Base-by-base conservation (phyloP, 2,329 filamentous ascomycete species). In the Colletotrichum gloeosporioides region DNA sequence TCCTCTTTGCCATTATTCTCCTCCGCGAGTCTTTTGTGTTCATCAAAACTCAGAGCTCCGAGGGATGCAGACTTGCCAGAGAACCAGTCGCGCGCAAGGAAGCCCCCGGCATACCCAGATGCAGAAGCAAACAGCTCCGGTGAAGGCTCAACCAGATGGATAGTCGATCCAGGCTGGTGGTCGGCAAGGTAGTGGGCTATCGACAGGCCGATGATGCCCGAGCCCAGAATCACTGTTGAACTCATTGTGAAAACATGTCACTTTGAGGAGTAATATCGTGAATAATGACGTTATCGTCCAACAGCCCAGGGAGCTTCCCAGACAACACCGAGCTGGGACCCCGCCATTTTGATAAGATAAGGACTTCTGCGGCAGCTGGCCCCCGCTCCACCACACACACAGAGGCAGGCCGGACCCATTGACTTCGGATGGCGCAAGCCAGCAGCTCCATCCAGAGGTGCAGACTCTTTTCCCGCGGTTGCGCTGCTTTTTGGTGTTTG, bases 41-140 rank as follows among this genome's bases (percentile, higher is more conserved):
- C 88, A 6, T 89, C 88, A 81, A 94, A 96, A 55, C 93, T 95
- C 15, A 96, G 87, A 1, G 88, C 88, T 9, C 92, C 94, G 1
- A 96, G 87, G 1, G 88, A 85, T 1, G 90, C 87, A 8, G 91
- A 85, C 2, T 88, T 86, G 1, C 90, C 86, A 0, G 88, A 87
- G 80, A 94, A 95, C 94, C 94, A 96, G 82, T 96, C 93, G 39
- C 87, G 88, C 0, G 94, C 94, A 10, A 96, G 81, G 80, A 96
- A 96, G 0, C 95, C 94, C 22, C 90, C 95, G 0, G 94, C 93
- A 78, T 91, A 92, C 2, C 95, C 94, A 3, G 93, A 96, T 0
- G 95, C 94, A 34, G 93, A 95, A 13, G 91, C 89, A 83, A 96
- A 95, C 36, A 96, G 88, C 77, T 91, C 82, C 2, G 85, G 82